Evolutionary conservation across 177 flowering plant genomes (phyloP), one percentile per base, ranked within the genome.

Genomic region (Vitis hybrid): DNA sequence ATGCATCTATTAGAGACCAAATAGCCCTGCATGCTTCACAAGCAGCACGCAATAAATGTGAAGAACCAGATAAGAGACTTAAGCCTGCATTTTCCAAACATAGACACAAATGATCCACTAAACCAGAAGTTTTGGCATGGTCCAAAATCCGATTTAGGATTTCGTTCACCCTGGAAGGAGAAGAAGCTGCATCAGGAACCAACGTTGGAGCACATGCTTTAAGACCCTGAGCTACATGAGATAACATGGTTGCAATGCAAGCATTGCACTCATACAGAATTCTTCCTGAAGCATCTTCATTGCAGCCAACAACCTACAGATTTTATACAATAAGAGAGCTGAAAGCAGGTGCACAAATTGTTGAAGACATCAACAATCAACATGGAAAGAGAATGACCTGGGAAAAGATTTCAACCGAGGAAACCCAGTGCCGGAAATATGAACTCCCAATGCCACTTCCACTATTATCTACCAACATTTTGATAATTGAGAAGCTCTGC

Each of bases 21-120:
- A 93, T 72, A 64, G 92, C 97, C 72, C 81, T 82, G 76, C 92
- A 88, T 11, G 92, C 90, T 85, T 93, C 99, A 63, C 86, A 82
- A 74, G 97, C 97, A 72, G 89, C 93, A 66, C 89, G 89, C 66
- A 86, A 74, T 75, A 89, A 76, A 80, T 79, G 80, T 71, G 92
- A 78, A 67, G 97, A 89, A 70, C 95, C 97, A 57, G 92, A 83
- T 68, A 77, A 79, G 58, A 89, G 90, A 75, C 96, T 85, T 29
- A 87, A 73, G 20, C 99, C 99, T 26, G 91, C 82, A 72, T 76
- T 70, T 45, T 81, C 86, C 73, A 95, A 81, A 83, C 90, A 85
- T 58, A 73, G 70, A 56, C 85, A 86, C 62, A 93, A 78, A 39
- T 80, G 74, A 61, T 90, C 95, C 57, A 84, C 85, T 60, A 91